These are phyloP conservation scores for Mycena epipterygia DNA, from an alignment of 768 basidiomycete genomes.

Conservation along the genomic window DNA sequence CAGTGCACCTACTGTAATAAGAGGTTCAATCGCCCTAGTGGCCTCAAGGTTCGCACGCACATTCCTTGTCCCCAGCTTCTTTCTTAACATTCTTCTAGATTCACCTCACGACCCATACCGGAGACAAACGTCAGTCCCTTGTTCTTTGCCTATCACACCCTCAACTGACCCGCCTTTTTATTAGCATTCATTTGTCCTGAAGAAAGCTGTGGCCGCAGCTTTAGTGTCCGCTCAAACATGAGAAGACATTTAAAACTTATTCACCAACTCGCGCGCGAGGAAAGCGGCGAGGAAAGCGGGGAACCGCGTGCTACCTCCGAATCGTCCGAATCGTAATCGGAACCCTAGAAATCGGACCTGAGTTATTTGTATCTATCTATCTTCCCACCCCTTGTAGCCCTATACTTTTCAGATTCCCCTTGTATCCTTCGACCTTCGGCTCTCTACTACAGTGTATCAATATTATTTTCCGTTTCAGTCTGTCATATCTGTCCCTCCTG, in stretches of 20 bases:
- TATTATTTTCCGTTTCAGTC: conserved; percentile 15
- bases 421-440: conserved; percentile 29
- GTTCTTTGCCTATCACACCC: conserved; percentile 16
- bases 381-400: conserved; percentile 37
- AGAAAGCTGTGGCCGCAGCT: conserved; percentile 74
- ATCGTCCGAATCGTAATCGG: conserved; percentile 38
- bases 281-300: conserved; percentile 38
- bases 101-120: conserved; percentile 72
- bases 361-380: conserved; percentile 38
- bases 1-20: conserved; percentile 70
- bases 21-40: conserved; percentile 71
- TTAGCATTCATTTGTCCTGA: conserved; percentile 73
- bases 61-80: conserved; percentile 61
- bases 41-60: conserved; percentile 59
- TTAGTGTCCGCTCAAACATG: conserved; percentile 80
- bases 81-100: conserved; percentile 71
- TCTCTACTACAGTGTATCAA: conserved; percentile 29
- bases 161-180: conserved; percentile 24
- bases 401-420: conserved; percentile 10
- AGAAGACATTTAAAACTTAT: conserved; percentile 68
- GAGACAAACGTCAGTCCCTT: conserved; percentile 67
- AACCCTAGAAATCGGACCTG: conserved; percentile 33
- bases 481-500: not conserved
- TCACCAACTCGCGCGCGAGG: conserved; percentile 37
- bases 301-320: conserved; percentile 36